A percentile compares a stretch with the other conserved stretches of the same genome.
Conservation (phyloP, 2,329 filamentous ascomycete genomes). For the Hirsutella rhossiliensis region DNA sequence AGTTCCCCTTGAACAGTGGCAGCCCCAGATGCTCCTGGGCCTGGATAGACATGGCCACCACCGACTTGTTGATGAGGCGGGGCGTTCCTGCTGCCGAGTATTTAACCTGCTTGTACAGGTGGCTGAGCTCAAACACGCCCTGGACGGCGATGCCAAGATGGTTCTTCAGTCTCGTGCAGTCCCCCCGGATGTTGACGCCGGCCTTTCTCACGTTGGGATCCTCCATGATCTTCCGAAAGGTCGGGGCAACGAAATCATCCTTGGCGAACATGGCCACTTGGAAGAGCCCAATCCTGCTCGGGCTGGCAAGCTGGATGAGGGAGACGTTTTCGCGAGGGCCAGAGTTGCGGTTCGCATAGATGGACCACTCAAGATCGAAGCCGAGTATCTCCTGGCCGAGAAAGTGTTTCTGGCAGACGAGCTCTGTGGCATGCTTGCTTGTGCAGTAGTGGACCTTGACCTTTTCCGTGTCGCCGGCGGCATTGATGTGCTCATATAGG, state of each 20-base stretch:
- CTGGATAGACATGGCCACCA: conserved; percentile 56
- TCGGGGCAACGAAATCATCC: conserved; percentile 54
- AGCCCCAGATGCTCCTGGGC: conserved; percentile 59
- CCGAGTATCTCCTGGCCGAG: conserved; percentile 60
- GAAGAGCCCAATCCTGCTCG: conserved; percentile 67
- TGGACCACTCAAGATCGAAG: conserved; percentile 80
- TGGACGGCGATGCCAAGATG: conserved; percentile 50
- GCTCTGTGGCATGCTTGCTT: conserved; percentile 54
- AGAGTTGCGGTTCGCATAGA: conserved; percentile 30
- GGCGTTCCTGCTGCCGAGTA: conserved; percentile 39
- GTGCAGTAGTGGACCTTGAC: conserved; percentile 71
- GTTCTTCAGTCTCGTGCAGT: conserved; percentile 56
- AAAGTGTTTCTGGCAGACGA: conserved; percentile 53
- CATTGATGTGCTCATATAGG: conserved; percentile 46
- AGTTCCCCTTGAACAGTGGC: conserved; percentile 60
- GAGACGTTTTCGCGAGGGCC: conserved; percentile 59
- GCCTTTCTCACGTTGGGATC: conserved; percentile 57
- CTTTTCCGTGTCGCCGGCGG: conserved; percentile 30
- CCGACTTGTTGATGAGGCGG: conserved; percentile 50
- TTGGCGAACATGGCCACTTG: conserved; percentile 57
- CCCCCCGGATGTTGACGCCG: conserved; percentile 65
- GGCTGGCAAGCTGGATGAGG: conserved; percentile 70
- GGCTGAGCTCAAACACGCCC: conserved; percentile 70
- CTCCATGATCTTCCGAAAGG: conserved; percentile 61
- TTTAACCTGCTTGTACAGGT: conserved; percentile 68